Base-by-base conservation (phyloP, 805 yeast genomes). In the Millerago galiae region DNA sequence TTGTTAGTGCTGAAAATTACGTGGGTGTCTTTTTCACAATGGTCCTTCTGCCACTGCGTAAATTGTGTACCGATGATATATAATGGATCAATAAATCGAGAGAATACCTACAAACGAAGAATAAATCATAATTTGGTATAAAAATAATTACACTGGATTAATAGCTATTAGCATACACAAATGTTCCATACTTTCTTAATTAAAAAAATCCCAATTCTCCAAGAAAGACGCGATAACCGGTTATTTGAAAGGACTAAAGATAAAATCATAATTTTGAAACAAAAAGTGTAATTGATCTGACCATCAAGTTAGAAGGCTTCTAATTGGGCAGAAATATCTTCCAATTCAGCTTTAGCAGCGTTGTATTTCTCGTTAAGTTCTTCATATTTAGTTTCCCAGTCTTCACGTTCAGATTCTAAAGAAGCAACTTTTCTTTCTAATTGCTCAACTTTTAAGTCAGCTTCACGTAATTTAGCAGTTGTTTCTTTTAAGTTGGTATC, bases 391-490 rank as follows among this genome's bases (percentile, higher is more conserved):
- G 77, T 76, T 73, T 93, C 97, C 77, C 85, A 76, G 50, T 82
- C 85, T 55, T 87, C 93, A 69, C 86, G 88, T 72, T 93, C 98
- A 54, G 82, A 71, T 72, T 91, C 98, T 62, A 90, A 75, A 30
- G 95, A 86, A 47, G 87, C 75, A 46, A 91, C 95, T 71, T 84
- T 88, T 72, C 95, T 86, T 71, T 89, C 96, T 66, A 88, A 77
- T 67, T 88, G 95, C 71, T 93, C 99, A 53, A 93, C 91, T 72
- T 88, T 88, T 71, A 93, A 79, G 62, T 93, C 99, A 45, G 95
- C 81, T 64, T 88, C 95, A 68, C 96, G 87, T 66, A 91, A 77
- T 72, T 89, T 90, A 61, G 83, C 88, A 50, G 95, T 88, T 52
- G 96, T 85, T 67, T 86, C 95, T 70, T 88, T 85, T 75, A 89